Base-by-base conservation (phyloP, 2,329 filamentous ascomycete species). In the Ceratocystis cubensis region DNA sequence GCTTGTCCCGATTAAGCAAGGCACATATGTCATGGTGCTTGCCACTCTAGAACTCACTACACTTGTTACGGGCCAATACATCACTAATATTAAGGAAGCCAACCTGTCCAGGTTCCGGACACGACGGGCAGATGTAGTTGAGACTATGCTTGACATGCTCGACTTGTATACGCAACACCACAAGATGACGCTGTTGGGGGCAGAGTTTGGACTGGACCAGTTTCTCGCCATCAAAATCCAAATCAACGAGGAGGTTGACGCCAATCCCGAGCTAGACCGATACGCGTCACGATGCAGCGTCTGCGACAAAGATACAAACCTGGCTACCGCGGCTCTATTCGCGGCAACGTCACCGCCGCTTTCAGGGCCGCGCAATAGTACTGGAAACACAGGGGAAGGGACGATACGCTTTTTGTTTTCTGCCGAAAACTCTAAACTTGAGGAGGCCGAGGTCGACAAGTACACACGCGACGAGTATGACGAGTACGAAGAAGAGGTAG, bases 371-470 rank as follows among this genome's bases (percentile, higher is more conserved):
- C 67, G 57, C 65, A 53, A 45, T 44, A 37, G 64, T 48, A 20
- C 61, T n/a, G 44, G 44, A 20, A n/a, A 30, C 28, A 72, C 69
- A 78, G 75, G 81, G 71, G 87, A 90, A 25, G 88, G 88, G 5
- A 96, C 93, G 0, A 85, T 95, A 70, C 84, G 94, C 5, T 97
- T 96, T 74, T 90, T 96, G 75, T 86, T 97, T 62, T 89, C 96
- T 70, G 84, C 87, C 0, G 86, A 88, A 65, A 83, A 87, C 63
- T 91, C 91, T 1, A 81, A 82, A 61, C 80, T 81, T 17, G 94
- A 99, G 76, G 83, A 84, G 71, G 80, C 81, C 13, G 80, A 82
- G 13, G 87, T 92, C 1, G 80, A 81, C 3, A 79, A 82, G 63
- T 91, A 87, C 74, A 90, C 88, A 73, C 84, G 82, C 53, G 83